Percentiles rank a stretch among this genome's conserved stretches.
Conservation (phyloP, 345 rosid species). For the Aurinia saxatilis region DNA sequence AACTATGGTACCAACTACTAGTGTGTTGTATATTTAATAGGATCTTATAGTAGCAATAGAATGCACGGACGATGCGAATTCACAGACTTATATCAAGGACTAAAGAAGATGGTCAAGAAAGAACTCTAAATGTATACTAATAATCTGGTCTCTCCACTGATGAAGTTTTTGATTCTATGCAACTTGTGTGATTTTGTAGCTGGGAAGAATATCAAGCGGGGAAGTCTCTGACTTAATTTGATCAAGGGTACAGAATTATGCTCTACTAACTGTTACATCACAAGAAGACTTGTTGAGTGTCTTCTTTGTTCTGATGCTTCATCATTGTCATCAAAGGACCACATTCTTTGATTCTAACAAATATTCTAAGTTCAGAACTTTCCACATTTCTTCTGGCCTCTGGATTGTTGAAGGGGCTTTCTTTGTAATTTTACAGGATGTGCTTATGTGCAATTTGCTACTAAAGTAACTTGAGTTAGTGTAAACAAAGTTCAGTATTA, state of each 20-base stretch:
- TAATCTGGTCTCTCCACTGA: neutral
- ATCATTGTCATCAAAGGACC: slow-evolving; percentile 12
- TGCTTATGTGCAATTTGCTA: neutral
- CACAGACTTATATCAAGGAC: slow-evolving; percentile 55
- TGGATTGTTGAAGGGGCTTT: neutral
- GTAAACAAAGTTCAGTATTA: too few species aligned
- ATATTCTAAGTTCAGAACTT: neutral
- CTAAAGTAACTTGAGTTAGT: too few species aligned
- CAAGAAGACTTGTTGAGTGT: slow-evolving; percentile 14
- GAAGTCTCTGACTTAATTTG: slow-evolving; percentile 18
- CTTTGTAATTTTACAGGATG: neutral
- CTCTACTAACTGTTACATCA: slow-evolving; percentile 13
- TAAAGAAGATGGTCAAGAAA: neutral
- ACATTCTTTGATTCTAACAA: neutral
- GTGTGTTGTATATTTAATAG: too few species aligned
- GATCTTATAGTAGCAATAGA: too few species aligned
- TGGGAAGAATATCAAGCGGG: neutral
- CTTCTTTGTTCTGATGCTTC: slow-evolving; percentile 19
- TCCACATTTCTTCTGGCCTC: slow-evolving; percentile 5
- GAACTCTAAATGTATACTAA: neutral
- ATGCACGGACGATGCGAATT: neutral
- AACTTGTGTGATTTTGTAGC: neutral
- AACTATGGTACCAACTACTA: slow-evolving; percentile 43
- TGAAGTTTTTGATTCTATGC: neutral
- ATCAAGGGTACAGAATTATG: slow-evolving; percentile 9